Conservation (phyloP, 1,284 basidiomycete genomes). For the Microbotryomycetes sp. region DNA sequence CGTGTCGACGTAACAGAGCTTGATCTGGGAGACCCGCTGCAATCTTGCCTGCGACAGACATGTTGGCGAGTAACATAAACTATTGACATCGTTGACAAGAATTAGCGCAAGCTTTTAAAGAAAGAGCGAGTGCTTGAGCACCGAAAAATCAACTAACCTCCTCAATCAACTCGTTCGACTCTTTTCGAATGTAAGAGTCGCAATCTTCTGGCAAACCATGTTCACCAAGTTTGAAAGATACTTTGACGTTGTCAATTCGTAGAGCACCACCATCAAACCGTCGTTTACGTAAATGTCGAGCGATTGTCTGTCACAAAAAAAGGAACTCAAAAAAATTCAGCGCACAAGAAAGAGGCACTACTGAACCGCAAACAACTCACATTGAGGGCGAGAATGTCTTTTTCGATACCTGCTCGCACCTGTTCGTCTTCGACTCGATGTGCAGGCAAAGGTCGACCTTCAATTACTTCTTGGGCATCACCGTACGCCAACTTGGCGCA, state of each 20-base stretch:
- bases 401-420: constrained; percentile 54
- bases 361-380: background rate
- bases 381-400: constrained; percentile 54
- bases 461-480: constrained; percentile 73
- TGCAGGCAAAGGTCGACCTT: constrained; percentile 57
- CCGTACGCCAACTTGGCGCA: constrained; percentile 76
- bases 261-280: constrained; percentile 72
- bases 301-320: constrained; percentile 47
- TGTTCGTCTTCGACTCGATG: constrained; percentile 56
- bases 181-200: constrained; percentile 55
- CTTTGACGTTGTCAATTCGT: constrained; percentile 61
- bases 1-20: constrained; percentile 87
- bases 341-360: background rate
- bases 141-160: constrained; percentile 54
- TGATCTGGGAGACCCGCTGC: constrained; percentile 91
- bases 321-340: constrained; percentile 2
- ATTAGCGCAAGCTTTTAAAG: background rate
- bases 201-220: constrained; percentile 78
- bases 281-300: constrained; percentile 60
- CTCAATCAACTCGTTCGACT: constrained; percentile 78
- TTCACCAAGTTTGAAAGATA: constrained; percentile 76
- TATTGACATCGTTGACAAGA: constrained; percentile 39
- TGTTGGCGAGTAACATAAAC: constrained; percentile 93
- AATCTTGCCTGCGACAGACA: constrained; percentile 82
- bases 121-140: constrained; percentile 16